Evolutionary conservation across 805 yeast species (phyloP).

Genomic region (Barnettozyma botsteinii): DNA sequence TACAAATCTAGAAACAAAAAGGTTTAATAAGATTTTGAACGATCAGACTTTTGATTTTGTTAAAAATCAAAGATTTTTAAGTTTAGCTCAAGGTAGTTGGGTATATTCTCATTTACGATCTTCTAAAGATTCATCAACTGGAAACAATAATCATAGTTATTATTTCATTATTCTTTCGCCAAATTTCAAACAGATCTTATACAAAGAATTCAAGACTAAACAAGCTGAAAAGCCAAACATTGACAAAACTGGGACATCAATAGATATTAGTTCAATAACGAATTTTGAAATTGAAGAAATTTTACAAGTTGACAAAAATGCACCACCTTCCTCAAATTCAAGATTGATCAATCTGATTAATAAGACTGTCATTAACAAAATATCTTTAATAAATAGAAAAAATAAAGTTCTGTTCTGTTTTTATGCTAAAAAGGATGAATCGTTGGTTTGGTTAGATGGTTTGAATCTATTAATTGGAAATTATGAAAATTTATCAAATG

Average conservation of each 20-base stretch:
- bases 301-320: constrained; percentile 39
- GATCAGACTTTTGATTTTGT: constrained; percentile 65
- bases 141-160: not conserved
- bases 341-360: constrained; percentile 52
- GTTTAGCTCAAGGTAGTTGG: constrained; percentile 76
- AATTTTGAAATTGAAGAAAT: constrained; percentile 47
- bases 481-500: constrained; percentile 33
- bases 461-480: constrained; percentile 45
- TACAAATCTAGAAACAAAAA: constrained; percentile 43
- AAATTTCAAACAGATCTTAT: constrained; percentile 53
- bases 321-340: constrained; percentile 29
- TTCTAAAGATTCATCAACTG: constrained; percentile 29
- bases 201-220: constrained; percentile 46
- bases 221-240: constrained; percentile 49
- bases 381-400: constrained; percentile 41
- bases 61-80: constrained; percentile 66
- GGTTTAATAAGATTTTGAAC: constrained; percentile 45
- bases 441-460: constrained; percentile 77
- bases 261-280: constrained; percentile 47
- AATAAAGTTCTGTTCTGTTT: constrained; percentile 46
- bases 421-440: constrained; percentile 63
- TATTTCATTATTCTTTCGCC: constrained; percentile 63
- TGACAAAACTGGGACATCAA: constrained; percentile 48
- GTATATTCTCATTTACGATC: constrained; percentile 58
- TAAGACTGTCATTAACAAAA: constrained; percentile 51